phyloP scores from a whole-genome alignment of 371 early-diverging fungal species.

The Mortierella sp. region DNA sequence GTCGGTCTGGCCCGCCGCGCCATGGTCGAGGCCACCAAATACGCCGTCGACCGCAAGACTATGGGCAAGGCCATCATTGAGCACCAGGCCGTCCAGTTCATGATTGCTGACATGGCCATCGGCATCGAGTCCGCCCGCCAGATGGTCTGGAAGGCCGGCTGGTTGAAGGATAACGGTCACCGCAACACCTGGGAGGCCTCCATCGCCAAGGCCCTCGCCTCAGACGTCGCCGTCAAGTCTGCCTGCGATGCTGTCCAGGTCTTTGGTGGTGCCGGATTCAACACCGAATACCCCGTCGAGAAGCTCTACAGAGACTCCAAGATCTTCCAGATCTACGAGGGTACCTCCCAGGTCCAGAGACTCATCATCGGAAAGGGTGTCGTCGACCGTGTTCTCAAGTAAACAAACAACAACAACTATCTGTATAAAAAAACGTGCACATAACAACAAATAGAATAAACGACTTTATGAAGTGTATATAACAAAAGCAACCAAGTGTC shows the following conservation, averaged over 20 bases:
- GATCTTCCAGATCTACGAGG: conserved; percentile 97
- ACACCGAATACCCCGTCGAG: conserved; percentile 90
- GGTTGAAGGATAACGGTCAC: conserved; percentile 87
- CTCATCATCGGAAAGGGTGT: conserved; percentile 77
- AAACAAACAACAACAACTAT: conserved; percentile 21
- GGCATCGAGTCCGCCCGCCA: conserved; percentile 90
- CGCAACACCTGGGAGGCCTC: conserved; percentile 95
- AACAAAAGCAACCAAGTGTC: neutral
- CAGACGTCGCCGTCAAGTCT: conserved; percentile 96
- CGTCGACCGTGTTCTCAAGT: conserved; percentile 54
- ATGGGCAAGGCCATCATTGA: conserved; percentile 94
- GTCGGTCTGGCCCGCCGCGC: conserved; percentile 94
- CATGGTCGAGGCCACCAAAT: conserved; percentile 94
- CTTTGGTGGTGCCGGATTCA: conserved; percentile 97
- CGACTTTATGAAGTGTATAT: neutral
- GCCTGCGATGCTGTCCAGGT: conserved; percentile 97
- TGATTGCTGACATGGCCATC: conserved; percentile 97
- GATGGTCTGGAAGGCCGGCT: conserved; percentile 90
- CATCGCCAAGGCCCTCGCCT: conserved; percentile 94
- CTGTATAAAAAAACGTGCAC: neutral
- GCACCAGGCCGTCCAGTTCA: conserved; percentile 95
- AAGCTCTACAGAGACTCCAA: conserved; percentile 94
- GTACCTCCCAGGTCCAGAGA: conserved; percentile 96
- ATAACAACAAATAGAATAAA: conserved; percentile 8
- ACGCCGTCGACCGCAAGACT: conserved; percentile 93